phyloP scores from a whole-genome alignment of 176 grass and related monocot species.

The Eleusine indica region DNA sequence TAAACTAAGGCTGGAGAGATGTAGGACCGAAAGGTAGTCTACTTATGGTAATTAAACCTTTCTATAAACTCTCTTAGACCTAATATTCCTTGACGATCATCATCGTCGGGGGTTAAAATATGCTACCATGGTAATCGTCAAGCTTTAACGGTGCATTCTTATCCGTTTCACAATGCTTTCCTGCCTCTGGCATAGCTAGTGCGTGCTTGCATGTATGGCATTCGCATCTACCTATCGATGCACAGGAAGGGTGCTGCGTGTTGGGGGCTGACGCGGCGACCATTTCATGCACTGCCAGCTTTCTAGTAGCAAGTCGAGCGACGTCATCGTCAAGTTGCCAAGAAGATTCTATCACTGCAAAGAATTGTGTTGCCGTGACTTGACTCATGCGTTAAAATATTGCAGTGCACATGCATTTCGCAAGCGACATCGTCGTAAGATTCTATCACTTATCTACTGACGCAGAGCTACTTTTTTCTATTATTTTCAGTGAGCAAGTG shows the following conservation, averaged over 20 bases:
- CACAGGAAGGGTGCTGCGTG: background rate
- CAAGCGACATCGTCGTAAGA: background rate
- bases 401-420: conserved; percentile 4
- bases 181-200: background rate
- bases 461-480: background rate
- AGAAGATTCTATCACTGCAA: background rate
- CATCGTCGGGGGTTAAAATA: background rate
- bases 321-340: background rate
- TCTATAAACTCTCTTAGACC: background rate
- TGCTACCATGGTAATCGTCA: conserved; percentile 3
- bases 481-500: background rate
- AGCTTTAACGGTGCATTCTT: conserved; percentile 38
- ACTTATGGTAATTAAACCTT: too few relatives aligned
- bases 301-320: background rate
- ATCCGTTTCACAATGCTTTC: conserved; percentile 21
- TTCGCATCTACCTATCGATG: background rate
- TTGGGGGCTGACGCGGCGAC: conserved; percentile 38
- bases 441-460: background rate
- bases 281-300: conserved; percentile 27
- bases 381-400: conserved; percentile 30
- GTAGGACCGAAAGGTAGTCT: background rate
- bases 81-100: conserved; percentile 31
- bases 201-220: conserved; percentile 28
- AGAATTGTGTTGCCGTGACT: conserved; percentile 19
- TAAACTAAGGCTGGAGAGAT: background rate